Evolutionary conservation across 768 basidiomycete species (phyloP).

Genomic region (Macrocybe gigantea): DNA sequence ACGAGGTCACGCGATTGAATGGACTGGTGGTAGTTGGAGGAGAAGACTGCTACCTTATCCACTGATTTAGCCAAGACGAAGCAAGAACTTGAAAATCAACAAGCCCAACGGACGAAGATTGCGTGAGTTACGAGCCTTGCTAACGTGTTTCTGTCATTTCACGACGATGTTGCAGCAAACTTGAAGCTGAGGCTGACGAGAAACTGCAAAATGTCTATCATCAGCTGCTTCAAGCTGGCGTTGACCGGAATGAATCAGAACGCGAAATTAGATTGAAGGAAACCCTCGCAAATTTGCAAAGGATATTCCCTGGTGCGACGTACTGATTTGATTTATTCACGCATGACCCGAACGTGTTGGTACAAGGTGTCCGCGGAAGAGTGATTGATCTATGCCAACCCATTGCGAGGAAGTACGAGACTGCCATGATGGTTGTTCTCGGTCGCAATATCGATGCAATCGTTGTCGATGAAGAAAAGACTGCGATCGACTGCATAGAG

Average conservation of each 20-base stretch:
- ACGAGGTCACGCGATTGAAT: no score
- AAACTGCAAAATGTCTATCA: conserved; percentile 78
- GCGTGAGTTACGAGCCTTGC: conserved; percentile 40
- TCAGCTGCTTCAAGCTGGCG: conserved; percentile 85
- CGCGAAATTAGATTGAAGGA: conserved; percentile 82
- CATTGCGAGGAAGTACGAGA: conserved; percentile 86
- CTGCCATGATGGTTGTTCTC: conserved; percentile 85
- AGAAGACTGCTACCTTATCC: conserved; percentile 49
- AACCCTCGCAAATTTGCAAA: conserved; percentile 74
- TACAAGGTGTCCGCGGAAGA: conserved; percentile 84
- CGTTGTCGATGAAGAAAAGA: conserved; percentile 95
- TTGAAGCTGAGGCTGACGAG: conserved; percentile 89
- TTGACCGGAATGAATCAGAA: conserved; percentile 84
- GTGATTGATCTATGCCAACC: conserved; percentile 95
- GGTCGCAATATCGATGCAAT: conserved; percentile 94
- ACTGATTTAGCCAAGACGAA: conserved; percentile 58
- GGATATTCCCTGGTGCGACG: conserved; percentile 77
- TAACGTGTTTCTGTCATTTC: neutral
- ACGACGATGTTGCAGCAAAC: conserved; percentile 47
- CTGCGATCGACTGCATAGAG: conserved; percentile 96
- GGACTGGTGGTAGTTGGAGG: conserved; percentile 42
- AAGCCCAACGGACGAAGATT: conserved; percentile 77
- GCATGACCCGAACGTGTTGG: neutral
- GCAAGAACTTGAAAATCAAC: conserved; percentile 79
- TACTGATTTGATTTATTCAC: neutral